Evolutionary conservation across 2,329 filamentous ascomycete species (phyloP).

Genomic region (Cercospora nicotianae): DNA sequence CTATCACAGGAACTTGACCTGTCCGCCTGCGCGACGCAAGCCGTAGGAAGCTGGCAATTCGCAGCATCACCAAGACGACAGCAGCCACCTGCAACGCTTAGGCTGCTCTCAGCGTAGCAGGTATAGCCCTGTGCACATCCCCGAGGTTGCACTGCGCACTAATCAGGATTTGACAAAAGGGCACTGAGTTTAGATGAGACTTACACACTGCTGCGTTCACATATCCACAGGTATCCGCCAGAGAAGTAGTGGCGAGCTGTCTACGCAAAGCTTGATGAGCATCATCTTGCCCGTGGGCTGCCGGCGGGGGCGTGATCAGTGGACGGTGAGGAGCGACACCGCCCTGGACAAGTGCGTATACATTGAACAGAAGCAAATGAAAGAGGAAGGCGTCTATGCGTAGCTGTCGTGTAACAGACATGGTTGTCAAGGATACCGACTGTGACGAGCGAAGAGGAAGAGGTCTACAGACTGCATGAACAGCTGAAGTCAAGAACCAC

Average conservation of each 20-base stretch:
- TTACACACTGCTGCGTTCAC: constrained; percentile 5
- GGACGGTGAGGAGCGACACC: not conserved
- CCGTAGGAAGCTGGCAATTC: constrained; percentile 9
- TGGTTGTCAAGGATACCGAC: not conserved
- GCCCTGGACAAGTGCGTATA: not conserved
- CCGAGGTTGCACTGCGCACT: not conserved
- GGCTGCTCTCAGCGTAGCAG: constrained; percentile 4
- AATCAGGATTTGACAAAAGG: not conserved
- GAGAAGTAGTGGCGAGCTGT: not conserved
- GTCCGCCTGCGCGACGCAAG: constrained; percentile 6
- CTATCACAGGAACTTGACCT: not conserved
- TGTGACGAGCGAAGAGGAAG: not conserved
- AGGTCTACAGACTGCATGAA: not conserved
- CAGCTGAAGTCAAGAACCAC: not conserved
- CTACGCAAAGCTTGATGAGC: not conserved
- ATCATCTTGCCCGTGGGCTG: not conserved
- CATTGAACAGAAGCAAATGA: not conserved
- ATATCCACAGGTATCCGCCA: constrained; percentile 3
- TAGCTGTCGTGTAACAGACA: not conserved
- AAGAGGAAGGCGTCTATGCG: not conserved
- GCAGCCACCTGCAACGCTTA: constrained; percentile 7
- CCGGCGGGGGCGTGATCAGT: constrained; percentile 7
- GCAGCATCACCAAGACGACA: constrained; percentile 12
- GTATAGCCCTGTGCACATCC: not conserved
- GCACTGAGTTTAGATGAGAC: not conserved